Percentiles rank a stretch among this genome's conserved stretches.
These are phyloP conservation scores for Cinchona pubescens DNA, from an alignment of 257 asterid genomes.

Conservation along the genomic window DNA sequence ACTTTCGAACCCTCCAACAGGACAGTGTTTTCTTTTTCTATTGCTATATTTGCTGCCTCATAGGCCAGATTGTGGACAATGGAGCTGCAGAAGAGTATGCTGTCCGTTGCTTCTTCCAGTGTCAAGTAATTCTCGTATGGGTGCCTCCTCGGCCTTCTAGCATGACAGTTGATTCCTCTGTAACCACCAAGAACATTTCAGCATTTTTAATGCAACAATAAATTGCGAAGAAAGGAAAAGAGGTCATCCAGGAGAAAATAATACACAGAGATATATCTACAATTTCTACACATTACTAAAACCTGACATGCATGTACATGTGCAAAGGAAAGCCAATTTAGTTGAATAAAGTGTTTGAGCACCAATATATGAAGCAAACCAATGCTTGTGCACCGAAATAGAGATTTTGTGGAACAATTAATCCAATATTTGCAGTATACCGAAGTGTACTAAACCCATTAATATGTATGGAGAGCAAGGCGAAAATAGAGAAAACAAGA, in stretches of 20 bases:
- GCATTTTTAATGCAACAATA: neutral
- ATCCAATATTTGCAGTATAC: neutral
- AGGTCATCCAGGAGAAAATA: neutral
- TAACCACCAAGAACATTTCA: constrained; percentile 16
- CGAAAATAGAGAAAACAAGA: neutral
- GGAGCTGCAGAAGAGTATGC: constrained; percentile 94
- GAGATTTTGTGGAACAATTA: neutral
- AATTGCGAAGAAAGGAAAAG: neutral
- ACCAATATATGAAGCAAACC: neutral
- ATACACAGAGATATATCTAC: neutral
- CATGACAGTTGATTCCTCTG: constrained; percentile 67
- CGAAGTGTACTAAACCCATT: neutral
- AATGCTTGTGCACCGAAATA: neutral
- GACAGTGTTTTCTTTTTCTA: constrained; percentile 49
- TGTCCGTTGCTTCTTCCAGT: constrained; percentile 91
- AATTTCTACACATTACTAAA: neutral
- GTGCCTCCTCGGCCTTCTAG: constrained; percentile 44
- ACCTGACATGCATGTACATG: neutral
- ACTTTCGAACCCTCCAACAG: constrained; percentile 38
- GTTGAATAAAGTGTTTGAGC: neutral
- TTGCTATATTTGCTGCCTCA: constrained; percentile 76
- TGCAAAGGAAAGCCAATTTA: neutral
- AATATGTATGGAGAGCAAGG: neutral
- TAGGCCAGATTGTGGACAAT: constrained; percentile 81
- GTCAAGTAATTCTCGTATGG: constrained; percentile 63